Percentiles rank a stretch among this genome's conserved stretches.
Evolutionary conservation across 345 rosid genomes (phyloP).

Genomic region (Acer yangbiense): DNA sequence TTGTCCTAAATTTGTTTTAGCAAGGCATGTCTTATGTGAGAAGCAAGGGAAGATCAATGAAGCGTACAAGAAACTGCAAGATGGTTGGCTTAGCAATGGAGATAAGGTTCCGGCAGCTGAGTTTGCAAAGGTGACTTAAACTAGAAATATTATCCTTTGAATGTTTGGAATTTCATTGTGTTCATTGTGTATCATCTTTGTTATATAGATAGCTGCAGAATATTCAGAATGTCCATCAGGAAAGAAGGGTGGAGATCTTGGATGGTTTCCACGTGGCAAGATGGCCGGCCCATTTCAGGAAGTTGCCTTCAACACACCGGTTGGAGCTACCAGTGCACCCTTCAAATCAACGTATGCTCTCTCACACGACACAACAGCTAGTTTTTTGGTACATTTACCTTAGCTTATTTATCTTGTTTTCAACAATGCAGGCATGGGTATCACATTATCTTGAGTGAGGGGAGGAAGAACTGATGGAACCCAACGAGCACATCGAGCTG

Average conservation of each 20-base stretch:
- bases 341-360: constrained; percentile 85
- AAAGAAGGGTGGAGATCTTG: constrained; percentile 97
- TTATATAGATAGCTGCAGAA: constrained; percentile 77
- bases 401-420: neutral
- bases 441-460: constrained; percentile 79
- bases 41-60: constrained; percentile 96
- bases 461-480: constrained; percentile 75
- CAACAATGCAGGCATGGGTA: constrained; percentile 76
- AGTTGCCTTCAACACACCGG: constrained; percentile 74
- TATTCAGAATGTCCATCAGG: constrained; percentile 97
- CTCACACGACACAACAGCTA: neutral
- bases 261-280: constrained; percentile 98
- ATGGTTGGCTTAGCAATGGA: constrained; percentile 91
- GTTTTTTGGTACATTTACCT: neutral
- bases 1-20: constrained; percentile 30
- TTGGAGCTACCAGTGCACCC: constrained; percentile 94
- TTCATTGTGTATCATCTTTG: neutral
- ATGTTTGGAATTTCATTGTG: neutral
- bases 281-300: constrained; percentile 99
- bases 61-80: constrained; percentile 92
- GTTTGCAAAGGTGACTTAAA: constrained; percentile 74
- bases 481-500: neutral
- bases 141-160: neutral
- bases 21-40: constrained; percentile 88
- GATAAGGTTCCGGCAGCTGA: constrained; percentile 99